Evolutionary conservation across 2,329 filamentous ascomycete species (phyloP), one percentile per base, ranked within the genome.

Genomic region (Fusarium sp.): DNA sequence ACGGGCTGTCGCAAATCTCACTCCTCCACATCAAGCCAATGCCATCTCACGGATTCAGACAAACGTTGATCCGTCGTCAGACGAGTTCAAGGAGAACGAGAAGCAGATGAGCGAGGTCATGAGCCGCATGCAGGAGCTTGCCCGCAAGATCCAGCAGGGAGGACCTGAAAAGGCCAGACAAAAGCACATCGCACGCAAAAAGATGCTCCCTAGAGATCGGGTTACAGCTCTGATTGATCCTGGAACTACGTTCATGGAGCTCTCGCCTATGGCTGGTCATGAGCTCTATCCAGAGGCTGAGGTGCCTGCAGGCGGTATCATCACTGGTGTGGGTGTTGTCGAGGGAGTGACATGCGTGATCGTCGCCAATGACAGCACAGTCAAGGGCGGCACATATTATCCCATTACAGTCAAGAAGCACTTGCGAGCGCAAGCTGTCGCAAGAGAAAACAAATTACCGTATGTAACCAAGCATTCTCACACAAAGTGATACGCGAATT

Each of bases 341-440:
- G 93, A 96, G 80, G 95, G 95, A 20, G 94, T 97, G 31, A 92
- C 91, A 44, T 98, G 95, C 82, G 92, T 98, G 85, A 93, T 98
- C 76, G 93, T 98, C 55, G 95, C 95, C 65, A 98, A 98, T 81
- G 95, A 98, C 81, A 97, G 94, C 84, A 98, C 95, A 24, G 95
- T 98, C 79, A 99, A 98, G 84, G 95, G 95, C 58, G 95, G 95
- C 30, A 97, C 95, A 4, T 99, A 99, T 84, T 98, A 95, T 80
- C 95, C 95, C 4, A 94, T 98, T 76, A 99, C 95, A 0, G 94
- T 98, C 66, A 98, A 98, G 86, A 99, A 99, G 86, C 96, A 98
- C 82, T 86, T 98, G 22, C 90, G 95, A 70, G 95, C 95, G 9
- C 96, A 99, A 82, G 91, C 93, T 33, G 93, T 98, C 72, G 95